These are phyloP conservation scores for Pecoramyces ruminantium DNA, from an alignment of 192 early-diverging fungal species.

Conservation along the genomic window DNA sequence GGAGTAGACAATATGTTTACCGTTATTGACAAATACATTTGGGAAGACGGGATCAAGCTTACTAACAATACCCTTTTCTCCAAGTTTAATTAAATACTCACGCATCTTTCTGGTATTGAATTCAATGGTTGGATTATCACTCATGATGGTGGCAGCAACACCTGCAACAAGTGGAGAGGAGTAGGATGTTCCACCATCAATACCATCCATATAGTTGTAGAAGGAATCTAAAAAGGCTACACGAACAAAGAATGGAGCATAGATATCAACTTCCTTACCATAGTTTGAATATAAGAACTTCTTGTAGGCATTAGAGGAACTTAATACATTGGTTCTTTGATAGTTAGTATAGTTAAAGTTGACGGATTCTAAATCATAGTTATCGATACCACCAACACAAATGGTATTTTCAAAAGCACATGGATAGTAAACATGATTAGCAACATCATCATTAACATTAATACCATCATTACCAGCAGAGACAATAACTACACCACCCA, in stretches of 20 bases:
- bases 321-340: no score
- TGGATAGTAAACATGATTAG: neutral
- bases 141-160: neutral
- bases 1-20: neutral
- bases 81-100: neutral
- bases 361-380: neutral
- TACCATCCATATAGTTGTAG: neutral
- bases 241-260: neutral
- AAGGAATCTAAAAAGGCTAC: neutral
- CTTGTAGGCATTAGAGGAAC: no score
- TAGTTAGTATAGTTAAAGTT: neutral
- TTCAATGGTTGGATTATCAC: neutral
- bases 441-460: neutral
- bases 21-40: neutral
- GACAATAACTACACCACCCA: no score
- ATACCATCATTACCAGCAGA: neutral
- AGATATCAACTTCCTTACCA: neutral
- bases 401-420: neutral
- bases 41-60: neutral
- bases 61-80: neutral
- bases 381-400: neutral
- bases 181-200: neutral
- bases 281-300: neutral
- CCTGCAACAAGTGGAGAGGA: neutral
- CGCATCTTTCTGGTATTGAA: neutral